These are phyloP conservation scores for Lasiodiplodia citricola DNA, from an alignment of 2,329 filamentous ascomycete species.

Conservation along the genomic window DNA sequence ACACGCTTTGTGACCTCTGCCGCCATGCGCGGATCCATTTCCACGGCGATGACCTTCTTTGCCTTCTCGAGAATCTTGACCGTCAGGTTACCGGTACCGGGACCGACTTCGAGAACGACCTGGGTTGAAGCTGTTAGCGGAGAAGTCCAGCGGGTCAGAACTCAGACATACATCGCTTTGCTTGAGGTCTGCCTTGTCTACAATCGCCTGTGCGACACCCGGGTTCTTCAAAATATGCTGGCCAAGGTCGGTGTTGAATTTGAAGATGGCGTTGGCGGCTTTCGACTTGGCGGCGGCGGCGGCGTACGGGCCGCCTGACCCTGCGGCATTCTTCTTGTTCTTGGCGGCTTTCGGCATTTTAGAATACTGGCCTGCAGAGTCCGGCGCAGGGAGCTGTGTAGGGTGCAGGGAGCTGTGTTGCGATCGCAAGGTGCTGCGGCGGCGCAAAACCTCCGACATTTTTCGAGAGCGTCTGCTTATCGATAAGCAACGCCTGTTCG, in stretches of 20 bases:
- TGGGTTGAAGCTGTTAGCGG: constrained; percentile 10
- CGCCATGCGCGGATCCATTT: constrained; percentile 95
- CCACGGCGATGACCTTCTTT: constrained; percentile 82
- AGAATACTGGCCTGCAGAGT: background rate
- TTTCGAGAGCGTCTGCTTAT: constrained; percentile 21
- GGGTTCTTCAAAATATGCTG: constrained; percentile 69
- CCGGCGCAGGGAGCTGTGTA: constrained; percentile 21
- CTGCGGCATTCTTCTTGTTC: constrained; percentile 43
- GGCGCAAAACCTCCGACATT: constrained; percentile 3
- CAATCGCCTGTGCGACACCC: constrained; percentile 66
- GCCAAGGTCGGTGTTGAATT: constrained; percentile 80
- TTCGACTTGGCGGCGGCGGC: constrained; percentile 54
- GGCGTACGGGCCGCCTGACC: constrained; percentile 51
- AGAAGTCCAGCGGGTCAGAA: background rate
- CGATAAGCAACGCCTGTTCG: background rate
- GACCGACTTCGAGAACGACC: constrained; percentile 88
- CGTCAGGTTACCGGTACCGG: constrained; percentile 87
- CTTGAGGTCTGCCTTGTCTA: constrained; percentile 86
- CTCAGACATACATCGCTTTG: constrained; percentile 66
- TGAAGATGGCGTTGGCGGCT: constrained; percentile 84
- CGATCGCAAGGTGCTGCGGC: too few relatives aligned
- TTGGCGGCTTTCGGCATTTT: constrained; percentile 46
- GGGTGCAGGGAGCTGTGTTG: constrained; percentile 66
- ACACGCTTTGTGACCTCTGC: constrained; percentile 94
- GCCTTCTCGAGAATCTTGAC: constrained; percentile 87